Base-by-base conservation (phyloP, 1,139 yeast genomes). In the Lodderomyces beijingensis region DNA sequence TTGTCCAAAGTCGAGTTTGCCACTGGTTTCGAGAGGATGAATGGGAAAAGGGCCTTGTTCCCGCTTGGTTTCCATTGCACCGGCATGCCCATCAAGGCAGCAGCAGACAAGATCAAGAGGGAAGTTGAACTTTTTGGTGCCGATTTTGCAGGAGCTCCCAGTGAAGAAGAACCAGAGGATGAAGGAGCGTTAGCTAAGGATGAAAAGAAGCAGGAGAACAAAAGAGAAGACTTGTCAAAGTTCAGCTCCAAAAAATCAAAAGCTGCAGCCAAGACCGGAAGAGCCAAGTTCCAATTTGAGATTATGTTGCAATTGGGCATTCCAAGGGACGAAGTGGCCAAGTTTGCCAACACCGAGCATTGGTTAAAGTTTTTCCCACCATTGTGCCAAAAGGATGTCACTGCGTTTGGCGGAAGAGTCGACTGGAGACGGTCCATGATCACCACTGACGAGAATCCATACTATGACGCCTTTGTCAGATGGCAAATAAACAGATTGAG, bases 31-130 rank as follows among this genome's bases (percentile, higher is more conserved):
- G 96, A 91, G 64, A 79, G 97, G 62, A 84, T 93, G 91, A 73
- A 75, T 52, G 97, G 97, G 45, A 87, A 84, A 62, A 76, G 84
- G 50, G 96, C 96, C 22, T 68, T 91, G 42, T 91, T 87, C 65
- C 98, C 99, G 33, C 73, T 93, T 41, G 99, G 98, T 34, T 91
- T 91, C 80, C 99, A 91, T 63, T 93, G 98, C 74, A 91, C 98
- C 28, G 99, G 99, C 70, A 84, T 91, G 96, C 98, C 99, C 37
- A 93, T 91, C 58, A 83, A 79, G 66, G 91, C 98, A 12, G 77
- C 96, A 52, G 98, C 99, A 31, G 99, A 91, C 63, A 91, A 91
- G 63, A 75, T 93, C 51, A 77, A 79, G 53, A 78, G 98, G 59
- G 98, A 91, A 69, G 72, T 89, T 39, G 97, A 91, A 63, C 62